These are phyloP conservation scores for Biancaea sappan DNA, from an alignment of 306 rosid genomes.

Conservation along the genomic window DNA sequence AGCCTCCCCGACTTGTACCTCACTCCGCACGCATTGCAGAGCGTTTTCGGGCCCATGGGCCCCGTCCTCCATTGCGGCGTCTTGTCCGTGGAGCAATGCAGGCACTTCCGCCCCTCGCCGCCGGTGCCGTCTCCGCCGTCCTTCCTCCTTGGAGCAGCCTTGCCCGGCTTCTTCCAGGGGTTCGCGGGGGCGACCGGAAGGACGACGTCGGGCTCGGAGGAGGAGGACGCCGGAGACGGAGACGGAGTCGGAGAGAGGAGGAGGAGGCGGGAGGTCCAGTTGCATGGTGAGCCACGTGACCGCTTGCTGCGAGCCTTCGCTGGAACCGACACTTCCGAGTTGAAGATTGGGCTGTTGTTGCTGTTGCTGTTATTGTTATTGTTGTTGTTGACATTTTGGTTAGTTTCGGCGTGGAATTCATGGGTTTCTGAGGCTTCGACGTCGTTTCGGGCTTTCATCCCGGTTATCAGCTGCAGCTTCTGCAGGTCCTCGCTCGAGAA, in stretches of 20 bases:
- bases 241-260: slow-evolving; percentile 40
- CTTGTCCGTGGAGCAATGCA: slow-evolving; percentile 81
- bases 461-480: slow-evolving; percentile 71
- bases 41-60: slow-evolving; percentile 79
- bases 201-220: slow-evolving; percentile 38
- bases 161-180: slow-evolving; percentile 35
- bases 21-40: slow-evolving; percentile 82
- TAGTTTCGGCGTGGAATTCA: slow-evolving; percentile 39
- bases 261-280: slow-evolving; percentile 74
- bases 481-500: slow-evolving; percentile 77
- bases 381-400: slow-evolving; percentile 13
- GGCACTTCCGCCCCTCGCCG: slow-evolving; percentile 62
- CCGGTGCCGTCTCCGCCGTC: slow-evolving; percentile 34
- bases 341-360: slow-evolving; percentile 42
- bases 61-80: slow-evolving; percentile 91
- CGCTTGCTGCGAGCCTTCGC: slow-evolving; percentile 91
- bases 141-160: slow-evolving; percentile 43
- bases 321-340: slow-evolving; percentile 61
- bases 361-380: background rate
- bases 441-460: slow-evolving; percentile 55
- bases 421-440: slow-evolving; percentile 38
- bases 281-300: slow-evolving; percentile 72
- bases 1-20: slow-evolving; percentile 77
- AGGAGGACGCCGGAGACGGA: slow-evolving; percentile 23
- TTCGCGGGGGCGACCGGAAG: too few relatives aligned